Evolutionary conservation across 2,329 filamentous ascomycete genomes (phyloP).

Genomic region (Cadophora luteo-olivacea): DNA sequence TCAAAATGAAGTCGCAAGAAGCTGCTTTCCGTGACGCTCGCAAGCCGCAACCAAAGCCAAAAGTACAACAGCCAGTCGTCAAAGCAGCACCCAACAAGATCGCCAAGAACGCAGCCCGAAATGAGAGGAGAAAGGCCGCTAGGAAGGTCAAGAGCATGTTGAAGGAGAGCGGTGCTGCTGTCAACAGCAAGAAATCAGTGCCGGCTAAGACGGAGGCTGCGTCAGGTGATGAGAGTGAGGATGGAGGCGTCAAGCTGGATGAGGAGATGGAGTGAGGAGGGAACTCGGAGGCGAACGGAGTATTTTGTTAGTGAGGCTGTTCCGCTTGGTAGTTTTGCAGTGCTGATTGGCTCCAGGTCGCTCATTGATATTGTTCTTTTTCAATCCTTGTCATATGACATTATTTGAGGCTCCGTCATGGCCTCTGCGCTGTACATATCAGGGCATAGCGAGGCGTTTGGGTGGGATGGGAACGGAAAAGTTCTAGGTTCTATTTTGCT

Average conservation of each 20-base stretch:
- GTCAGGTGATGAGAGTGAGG: constrained; percentile 13
- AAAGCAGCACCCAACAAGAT: constrained; percentile 15
- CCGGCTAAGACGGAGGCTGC: not conserved
- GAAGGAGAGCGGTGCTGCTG: constrained; percentile 7
- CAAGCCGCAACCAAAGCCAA: constrained; percentile 12
- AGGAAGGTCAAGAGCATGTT: constrained; percentile 7
- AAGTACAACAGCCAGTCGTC: constrained; percentile 2
- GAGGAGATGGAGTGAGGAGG: constrained; percentile 11
- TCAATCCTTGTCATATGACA: not conserved
- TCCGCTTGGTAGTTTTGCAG: not conserved
- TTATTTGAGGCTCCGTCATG: not conserved
- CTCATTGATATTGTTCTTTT: not conserved
- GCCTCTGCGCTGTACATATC: not conserved
- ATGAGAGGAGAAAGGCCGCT: constrained; percentile 13
- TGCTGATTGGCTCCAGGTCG: not conserved
- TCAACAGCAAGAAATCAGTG: not conserved
- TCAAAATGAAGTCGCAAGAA: constrained; percentile 10
- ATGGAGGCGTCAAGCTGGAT: constrained; percentile 8
- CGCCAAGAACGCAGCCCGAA: constrained; percentile 11
- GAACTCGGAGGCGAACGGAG: not conserved
- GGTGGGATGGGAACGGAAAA: constrained; percentile 24
- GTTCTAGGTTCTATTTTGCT: constrained; percentile 37
- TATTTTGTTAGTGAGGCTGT: not conserved
- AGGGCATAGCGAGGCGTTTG: constrained; percentile 4
- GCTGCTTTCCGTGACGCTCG: constrained; percentile 15